phyloP scores from a whole-genome alignment of 148 eudicot species.

The Arctostaphylos glauca region DNA sequence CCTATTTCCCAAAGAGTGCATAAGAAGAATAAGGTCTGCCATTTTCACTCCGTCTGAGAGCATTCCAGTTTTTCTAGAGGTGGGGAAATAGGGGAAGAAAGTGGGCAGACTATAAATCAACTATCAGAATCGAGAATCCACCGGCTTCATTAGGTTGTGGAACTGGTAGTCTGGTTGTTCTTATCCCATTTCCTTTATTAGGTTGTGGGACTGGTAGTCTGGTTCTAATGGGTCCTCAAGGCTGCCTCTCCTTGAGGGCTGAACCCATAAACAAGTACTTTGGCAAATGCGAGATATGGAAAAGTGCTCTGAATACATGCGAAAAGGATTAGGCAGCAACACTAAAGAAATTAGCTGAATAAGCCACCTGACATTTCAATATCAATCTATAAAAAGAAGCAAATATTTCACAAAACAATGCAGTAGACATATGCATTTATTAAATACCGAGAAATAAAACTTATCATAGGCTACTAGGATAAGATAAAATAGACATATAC shows the following conservation, averaged over 20 bases:
- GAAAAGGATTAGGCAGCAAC: background rate
- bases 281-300: background rate
- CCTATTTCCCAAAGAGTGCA: conserved; percentile 10
- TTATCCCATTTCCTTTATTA: background rate
- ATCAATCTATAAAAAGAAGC: background rate
- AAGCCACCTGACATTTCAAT: background rate
- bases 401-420: conserved; percentile 5
- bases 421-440: background rate
- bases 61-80: background rate
- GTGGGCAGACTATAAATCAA: background rate
- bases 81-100: background rate
- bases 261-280: background rate
- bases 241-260: background rate
- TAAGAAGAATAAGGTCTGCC: background rate
- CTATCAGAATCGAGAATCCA: background rate
- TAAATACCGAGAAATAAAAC: background rate
- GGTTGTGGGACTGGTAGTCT: background rate
- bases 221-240: background rate
- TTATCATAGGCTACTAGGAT: background rate
- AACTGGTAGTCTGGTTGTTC: background rate
- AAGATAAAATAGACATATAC: conserved; percentile 17
- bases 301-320: background rate
- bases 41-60: background rate
- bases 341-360: background rate
- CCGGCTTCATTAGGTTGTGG: background rate